Conservation (phyloP, 1,284 basidiomycete species). For the Rhodofomes roseus region DNA sequence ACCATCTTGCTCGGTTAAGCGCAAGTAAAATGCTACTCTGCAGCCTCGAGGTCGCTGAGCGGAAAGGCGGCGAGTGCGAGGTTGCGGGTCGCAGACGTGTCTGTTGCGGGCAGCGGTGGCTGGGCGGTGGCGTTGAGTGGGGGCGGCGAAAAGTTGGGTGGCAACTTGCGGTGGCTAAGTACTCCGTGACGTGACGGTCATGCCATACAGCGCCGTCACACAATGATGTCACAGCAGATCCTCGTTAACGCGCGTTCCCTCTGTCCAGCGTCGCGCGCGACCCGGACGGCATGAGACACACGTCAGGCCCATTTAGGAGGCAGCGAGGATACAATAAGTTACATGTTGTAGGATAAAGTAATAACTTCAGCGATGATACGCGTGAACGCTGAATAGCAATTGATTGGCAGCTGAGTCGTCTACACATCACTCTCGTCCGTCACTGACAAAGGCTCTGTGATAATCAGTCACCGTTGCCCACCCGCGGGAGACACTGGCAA, state of each 20-base stretch:
- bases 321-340: no score
- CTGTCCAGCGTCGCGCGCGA: no score
- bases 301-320: no score
- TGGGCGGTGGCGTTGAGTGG: conserved; percentile 14
- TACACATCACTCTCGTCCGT: no score
- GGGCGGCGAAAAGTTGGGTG: conserved; percentile 14
- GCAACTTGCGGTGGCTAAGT: conserved; percentile 11
- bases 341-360: no score
- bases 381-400: no score
- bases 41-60: neutral
- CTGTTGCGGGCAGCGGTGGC: conserved; percentile 15
- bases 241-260: neutral
- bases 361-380: no score
- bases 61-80: neutral
- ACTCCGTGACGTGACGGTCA: neutral
- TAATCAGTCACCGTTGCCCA: no score
- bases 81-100: conserved; percentile 14
- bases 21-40: neutral
- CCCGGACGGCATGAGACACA: no score
- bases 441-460: no score
- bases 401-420: no score
- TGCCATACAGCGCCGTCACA: neutral
- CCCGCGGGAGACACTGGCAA: no score
- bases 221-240: neutral
- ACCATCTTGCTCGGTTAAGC: conserved; percentile 14